Evolutionary conservation across 371 early-diverging fungal species (phyloP).

Genomic region (Entomophthora muscae): DNA sequence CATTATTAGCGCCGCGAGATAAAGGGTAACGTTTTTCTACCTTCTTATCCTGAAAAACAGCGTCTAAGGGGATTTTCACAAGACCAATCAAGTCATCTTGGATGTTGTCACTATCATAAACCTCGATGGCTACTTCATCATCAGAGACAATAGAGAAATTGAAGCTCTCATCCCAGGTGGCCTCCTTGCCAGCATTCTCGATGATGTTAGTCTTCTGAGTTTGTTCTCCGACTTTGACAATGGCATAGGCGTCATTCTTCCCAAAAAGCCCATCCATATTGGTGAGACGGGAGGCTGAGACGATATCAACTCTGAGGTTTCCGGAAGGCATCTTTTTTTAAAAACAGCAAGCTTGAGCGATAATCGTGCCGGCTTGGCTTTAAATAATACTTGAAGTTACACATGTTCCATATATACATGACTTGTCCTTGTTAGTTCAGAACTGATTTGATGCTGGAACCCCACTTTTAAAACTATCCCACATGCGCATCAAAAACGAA

Average conservation of each 20-base stretch:
- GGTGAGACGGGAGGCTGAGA: neutral
- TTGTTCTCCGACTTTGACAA: neutral
- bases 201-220: neutral
- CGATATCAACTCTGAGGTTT: neutral
- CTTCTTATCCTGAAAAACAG: neutral
- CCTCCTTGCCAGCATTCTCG: neutral
- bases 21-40: neutral
- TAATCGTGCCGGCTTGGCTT: too few relatives aligned
- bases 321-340: neutral
- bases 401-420: too few relatives aligned
- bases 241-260: slow-evolving; percentile 5
- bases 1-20: neutral
- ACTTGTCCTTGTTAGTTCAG: too few relatives aligned
- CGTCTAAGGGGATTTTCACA: neutral
- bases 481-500: too few relatives aligned
- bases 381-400: too few relatives aligned
- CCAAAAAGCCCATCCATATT: slow-evolving; percentile 5
- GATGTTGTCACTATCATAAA: neutral
- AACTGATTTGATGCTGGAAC: too few relatives aligned
- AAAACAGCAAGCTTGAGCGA: too few relatives aligned
- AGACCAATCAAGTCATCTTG: slow-evolving; percentile 2
- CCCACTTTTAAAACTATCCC: too few relatives aligned
- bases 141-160: neutral
- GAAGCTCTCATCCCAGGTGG: neutral
- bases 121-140: neutral